These are phyloP conservation scores for Paramecium caudatum DNA, from an alignment of 73 alveolate species.

Conservation along the genomic window DNA sequence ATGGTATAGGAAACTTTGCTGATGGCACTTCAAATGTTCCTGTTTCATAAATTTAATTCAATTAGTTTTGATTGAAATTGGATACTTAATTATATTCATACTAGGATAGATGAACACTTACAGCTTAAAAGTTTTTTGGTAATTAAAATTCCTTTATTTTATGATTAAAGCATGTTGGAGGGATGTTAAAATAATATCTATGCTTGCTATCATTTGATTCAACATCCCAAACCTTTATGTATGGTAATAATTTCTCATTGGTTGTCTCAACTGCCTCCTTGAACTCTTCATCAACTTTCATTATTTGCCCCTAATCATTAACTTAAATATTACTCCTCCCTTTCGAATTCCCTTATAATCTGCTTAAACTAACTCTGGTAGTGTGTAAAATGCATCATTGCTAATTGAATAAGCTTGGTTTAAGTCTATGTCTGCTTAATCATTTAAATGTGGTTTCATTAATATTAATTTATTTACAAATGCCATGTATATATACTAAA, in stretches of 20 bases:
- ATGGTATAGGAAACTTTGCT: slow-evolving; percentile 30
- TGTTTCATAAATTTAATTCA: not conserved
- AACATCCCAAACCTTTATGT: slow-evolving; percentile 22
- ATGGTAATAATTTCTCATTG: not conserved
- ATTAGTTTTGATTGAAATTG: not conserved
- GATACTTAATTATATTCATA: slow-evolving; percentile 26
- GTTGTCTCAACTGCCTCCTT: slow-evolving; percentile 2
- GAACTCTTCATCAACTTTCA: not conserved
- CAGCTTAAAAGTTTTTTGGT: slow-evolving; percentile 27
- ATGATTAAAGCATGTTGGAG: not conserved
- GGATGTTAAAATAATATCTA: slow-evolving; percentile 17
- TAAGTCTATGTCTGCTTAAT: too few relatives aligned
- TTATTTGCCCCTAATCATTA: not conserved
- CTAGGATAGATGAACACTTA: not conserved
- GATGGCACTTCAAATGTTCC: slow-evolving; percentile 63
- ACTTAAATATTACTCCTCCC: too few relatives aligned
- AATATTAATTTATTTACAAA: too few relatives aligned
- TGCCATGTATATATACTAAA: too few relatives aligned
- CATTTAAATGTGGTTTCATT: too few relatives aligned
- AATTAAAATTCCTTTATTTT: not conserved
- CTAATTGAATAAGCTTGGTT: too few relatives aligned
- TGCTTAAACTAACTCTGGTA: too few relatives aligned
- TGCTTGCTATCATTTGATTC: not conserved
- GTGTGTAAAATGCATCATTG: too few relatives aligned
- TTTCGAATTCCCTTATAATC: too few relatives aligned